Evolutionary conservation across 768 basidiomycete species (phyloP), one percentile per base, ranked within the genome.

Genomic region (Agrocybe praecox): DNA sequence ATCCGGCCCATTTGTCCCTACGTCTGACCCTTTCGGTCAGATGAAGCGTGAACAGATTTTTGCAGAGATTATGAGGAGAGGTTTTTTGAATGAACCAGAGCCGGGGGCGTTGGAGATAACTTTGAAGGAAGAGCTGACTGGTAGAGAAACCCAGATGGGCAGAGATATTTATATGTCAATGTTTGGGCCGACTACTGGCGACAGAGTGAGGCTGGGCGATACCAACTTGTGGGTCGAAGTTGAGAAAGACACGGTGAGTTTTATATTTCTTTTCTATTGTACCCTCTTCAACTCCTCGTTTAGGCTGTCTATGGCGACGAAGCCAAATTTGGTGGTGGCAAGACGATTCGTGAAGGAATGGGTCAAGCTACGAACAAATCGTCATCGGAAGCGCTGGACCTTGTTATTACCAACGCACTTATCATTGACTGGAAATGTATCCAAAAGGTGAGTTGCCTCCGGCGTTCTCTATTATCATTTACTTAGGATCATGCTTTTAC

Each of bases 311-410:
- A 97, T 67, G 97, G 96, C 1, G 96, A 98, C 56, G 96, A 98
- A 73, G 90, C 92, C 74, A 98, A 98, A 74, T 99, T 99, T 65
- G 97, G 97, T 8, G 96, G 95, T 66, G 96, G 95, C 17, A 98
- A 98, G 74, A 84, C 89, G 1, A 91, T 98, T 50, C 88, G 96
- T 21, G 97, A 98, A 65, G 97, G 97, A 6, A 96, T 97, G 91
- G 97, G 96, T 8, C 96, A 98, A 69, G 88, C 88, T 0, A 91
- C 90, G 1, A 85, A 90, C 60, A 76, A 86, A 12, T 77, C 83
- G 0, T 82, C 90, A 9, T 61, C 66, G 0, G 87, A 92, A 47
- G 80, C 87, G 0, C 82, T 98, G 46, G 96, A 99, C 68, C 82
- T 97, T 21, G 88, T 98, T 55, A 94, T 99, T 69, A 98, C 94